Evolutionary conservation across 441 rosid genomes (phyloP), one percentile per base, ranked within the genome.

Genomic region (Populus hybrid): DNA sequence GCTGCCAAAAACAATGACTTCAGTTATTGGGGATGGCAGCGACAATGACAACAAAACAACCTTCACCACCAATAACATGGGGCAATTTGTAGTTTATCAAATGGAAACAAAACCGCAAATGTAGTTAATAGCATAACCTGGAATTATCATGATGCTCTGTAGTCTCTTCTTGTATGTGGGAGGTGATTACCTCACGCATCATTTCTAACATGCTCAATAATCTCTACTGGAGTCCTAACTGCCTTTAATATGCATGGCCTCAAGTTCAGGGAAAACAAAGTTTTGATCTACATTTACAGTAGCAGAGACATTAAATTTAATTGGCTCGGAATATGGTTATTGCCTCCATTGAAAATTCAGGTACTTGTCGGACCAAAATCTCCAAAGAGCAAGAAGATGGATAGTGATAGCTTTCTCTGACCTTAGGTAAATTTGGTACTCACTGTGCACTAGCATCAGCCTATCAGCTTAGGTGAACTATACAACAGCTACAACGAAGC

Each of bases 241-340:
- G 12, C 20, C 20, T 28, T 12, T 75, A 3, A 28, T 11, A n/a
- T 29, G 71, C 69, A 63, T n/a, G 14, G 35, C 65, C 53, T 71
- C 36, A 23, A 67, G n/a, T 66, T 71, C 38, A 71, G 61, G 56
- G 61, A 61, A 71, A 16, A 61, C 74, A 29, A 6, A 70, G 26
- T 8, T n/a, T n/a, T n/a, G 64, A 8, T 61, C 65, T 21, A 21
- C 4, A 61, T 61, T 21, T 61, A 61, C 65, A 61, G 28, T 21
- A 10, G 65, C 65, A 9, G 28, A 45, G 56, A 45, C 56, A 45
- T 14, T 2, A 45, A 45, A 71, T 16, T 16, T 65, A 16, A 66
- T 18, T n/a, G 21, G 9, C 38, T 59, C 4, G 9, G 71, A 4
- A 61, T 61, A 61, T 38, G 64, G 28, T 12, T 9, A 6, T 26